Evolutionary conservation across 2,329 filamentous ascomycete species (phyloP).

Genomic region (Phyllosticta paracitricarpa): DNA sequence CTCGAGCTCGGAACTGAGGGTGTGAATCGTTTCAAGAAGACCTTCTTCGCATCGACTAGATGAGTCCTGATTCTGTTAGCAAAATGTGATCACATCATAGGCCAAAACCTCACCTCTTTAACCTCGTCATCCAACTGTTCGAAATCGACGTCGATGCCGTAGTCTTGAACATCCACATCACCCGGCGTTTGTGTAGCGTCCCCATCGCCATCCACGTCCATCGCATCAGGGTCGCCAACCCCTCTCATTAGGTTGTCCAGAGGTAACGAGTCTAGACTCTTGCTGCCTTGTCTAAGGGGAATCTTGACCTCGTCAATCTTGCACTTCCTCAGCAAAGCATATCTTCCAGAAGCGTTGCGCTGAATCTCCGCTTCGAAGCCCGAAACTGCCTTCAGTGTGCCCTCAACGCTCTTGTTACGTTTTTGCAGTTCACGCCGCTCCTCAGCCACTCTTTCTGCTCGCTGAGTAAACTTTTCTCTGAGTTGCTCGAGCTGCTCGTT

Average conservation of each 20-base stretch:
- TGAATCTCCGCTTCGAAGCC: conserved; percentile 77
- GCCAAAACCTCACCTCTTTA: conserved; percentile 42
- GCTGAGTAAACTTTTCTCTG: conserved; percentile 57
- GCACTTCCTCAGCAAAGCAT: conserved; percentile 75
- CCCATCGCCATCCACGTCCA: conserved; percentile 75
- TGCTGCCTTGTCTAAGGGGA: conserved; percentile 63
- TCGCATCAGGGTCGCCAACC: conserved; percentile 64
- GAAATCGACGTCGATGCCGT: conserved; percentile 87
- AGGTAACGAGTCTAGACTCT: conserved; percentile 66
- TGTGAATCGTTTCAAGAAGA: conserved; percentile 66
- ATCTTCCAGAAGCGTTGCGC: conserved; percentile 73
- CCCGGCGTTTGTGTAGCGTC: conserved; percentile 41
- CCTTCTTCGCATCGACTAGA: conserved; percentile 63
- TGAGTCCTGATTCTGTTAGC: conserved; percentile 44
- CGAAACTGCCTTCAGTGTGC: conserved; percentile 61
- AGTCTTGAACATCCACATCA: conserved; percentile 62
- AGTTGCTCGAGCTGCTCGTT: conserved; percentile 61
- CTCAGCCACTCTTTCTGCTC: conserved; percentile 65
- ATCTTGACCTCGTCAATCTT: conserved; percentile 89
- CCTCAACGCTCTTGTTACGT: conserved; percentile 73
- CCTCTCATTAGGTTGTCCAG: conserved; percentile 65
- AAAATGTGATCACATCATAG: neutral
- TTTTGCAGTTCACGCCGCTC: conserved; percentile 73
- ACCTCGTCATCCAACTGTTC: conserved; percentile 71
- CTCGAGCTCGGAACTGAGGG: conserved; percentile 69